A percentile compares a stretch with the other conserved stretches of the same genome.
Evolutionary conservation across 2,329 filamentous ascomycete genomes (phyloP).

Genomic region (Drechslerella coelobrocha): DNA sequence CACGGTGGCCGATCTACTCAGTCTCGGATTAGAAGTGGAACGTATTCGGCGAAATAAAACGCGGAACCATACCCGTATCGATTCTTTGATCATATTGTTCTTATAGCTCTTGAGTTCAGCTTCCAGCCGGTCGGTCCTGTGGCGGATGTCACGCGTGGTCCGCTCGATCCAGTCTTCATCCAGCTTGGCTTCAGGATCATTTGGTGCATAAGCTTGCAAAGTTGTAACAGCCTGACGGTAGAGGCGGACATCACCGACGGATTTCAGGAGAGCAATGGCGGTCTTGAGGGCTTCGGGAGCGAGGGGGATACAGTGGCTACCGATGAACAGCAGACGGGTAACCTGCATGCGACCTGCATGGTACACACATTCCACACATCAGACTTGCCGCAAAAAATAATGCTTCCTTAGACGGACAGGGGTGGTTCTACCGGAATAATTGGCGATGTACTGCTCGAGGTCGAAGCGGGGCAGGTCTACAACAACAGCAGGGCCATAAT

Average conservation of each 20-base stretch:
- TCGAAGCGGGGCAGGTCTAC: constrained; percentile 85
- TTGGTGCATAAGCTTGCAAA: constrained; percentile 69
- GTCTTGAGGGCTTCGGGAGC: constrained; percentile 80
- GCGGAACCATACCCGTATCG: constrained; percentile 73
- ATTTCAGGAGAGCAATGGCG: constrained; percentile 77
- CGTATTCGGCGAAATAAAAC: neutral
- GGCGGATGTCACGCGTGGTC: constrained; percentile 66
- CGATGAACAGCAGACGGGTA: constrained; percentile 77
- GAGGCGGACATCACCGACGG: constrained; percentile 72
- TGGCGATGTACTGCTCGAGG: constrained; percentile 85
- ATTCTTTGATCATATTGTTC: constrained; percentile 97
- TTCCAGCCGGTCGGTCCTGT: constrained; percentile 78
- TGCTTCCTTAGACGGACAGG: neutral
- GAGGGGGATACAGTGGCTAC: constrained; percentile 75
- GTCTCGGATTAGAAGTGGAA: neutral
- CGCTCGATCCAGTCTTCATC: constrained; percentile 79
- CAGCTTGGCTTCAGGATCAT: constrained; percentile 70
- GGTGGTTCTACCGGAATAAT: constrained; percentile 74
- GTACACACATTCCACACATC: neutral
- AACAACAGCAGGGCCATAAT: neutral
- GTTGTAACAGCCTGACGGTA: constrained; percentile 74
- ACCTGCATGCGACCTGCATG: constrained; percentile 38
- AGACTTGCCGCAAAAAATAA: no score
- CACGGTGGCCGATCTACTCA: constrained; percentile 86
- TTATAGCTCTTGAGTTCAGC: constrained; percentile 88